Evolutionary conservation across 2,329 filamentous ascomycete genomes (phyloP), one percentile per base, ranked within the genome.

Genomic region (Pestalotiopsis sp.): DNA sequence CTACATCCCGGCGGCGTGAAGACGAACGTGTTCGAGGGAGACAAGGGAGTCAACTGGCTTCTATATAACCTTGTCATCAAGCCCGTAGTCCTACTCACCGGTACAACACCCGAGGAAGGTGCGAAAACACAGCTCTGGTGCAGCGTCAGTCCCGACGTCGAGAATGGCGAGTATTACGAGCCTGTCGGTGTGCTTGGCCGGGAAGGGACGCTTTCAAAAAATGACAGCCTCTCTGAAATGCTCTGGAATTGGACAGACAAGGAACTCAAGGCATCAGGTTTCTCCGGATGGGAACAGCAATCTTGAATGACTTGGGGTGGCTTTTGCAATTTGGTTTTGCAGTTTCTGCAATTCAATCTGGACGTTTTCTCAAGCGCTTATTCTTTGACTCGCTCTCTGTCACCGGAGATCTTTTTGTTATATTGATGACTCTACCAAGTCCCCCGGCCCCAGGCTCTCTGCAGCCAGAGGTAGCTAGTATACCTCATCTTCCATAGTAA

Each of bases 51-150:
- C 2, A 75, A 75, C 20, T 75, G 77, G 59, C 71, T 79, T 1
- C 68, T 81, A 4, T 39, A 69, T 5, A 64, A 67, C 1, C 36
- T 62, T n/a, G n/a, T 71, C 23, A 27, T 66, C 13, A 39, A 17
- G 25, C 49, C 68, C 2, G 61, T 71, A 14, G 73, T 70, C 2
- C 60, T 20, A 13, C 69, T 66, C 11, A 38, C 67, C 17, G 62
- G 64, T 9, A 2, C 76, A 25, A 64, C 67, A 20, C 74, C 75
- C 2, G 73, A 78, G 59, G 73, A 80, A 66, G 81, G 80, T 9
- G 75, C 75, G 12, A 76, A 78, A 68, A 81, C 76, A 64, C 77
- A 80, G 71, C 68, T 82, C 4, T 82, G 80, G 79, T 79, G 80
- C 12, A 76, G 78, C 23, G 79, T 78, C 4, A 73, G 73, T 4